Conservation (phyloP, 805 yeast genomes). For the Soucietia sequanensis region DNA sequence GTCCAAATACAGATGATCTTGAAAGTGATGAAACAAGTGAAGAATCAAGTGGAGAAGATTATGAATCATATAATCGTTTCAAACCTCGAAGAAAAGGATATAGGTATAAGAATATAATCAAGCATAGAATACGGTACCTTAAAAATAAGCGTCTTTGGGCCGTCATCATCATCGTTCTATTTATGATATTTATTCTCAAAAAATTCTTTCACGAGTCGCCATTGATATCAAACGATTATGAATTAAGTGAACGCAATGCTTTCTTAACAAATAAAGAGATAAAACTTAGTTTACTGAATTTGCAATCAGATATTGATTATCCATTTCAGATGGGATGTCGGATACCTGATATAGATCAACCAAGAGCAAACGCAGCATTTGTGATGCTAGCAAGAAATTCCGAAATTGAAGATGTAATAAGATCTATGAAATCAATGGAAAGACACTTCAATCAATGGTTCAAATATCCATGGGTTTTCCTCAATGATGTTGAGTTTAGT, state of each 20-base stretch:
- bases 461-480: slow-evolving; percentile 87
- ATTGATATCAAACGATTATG: neutral
- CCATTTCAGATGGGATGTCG: slow-evolving; percentile 59
- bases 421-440: slow-evolving; percentile 73
- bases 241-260: neutral
- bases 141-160: no score
- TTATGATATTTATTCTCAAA: no score
- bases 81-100: no score
- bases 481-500: slow-evolving; percentile 76
- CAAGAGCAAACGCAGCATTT: slow-evolving; percentile 77
- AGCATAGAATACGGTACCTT: no score
- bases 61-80: no score
- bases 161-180: no score
- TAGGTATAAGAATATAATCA: no score
- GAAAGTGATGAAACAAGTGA: no score
- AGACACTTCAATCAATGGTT: slow-evolving; percentile 92
- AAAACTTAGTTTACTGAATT: neutral
- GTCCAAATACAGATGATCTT: no score
- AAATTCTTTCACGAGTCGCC: neutral
- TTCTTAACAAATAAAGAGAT: slow-evolving; percentile 1
- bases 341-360: slow-evolving; percentile 38
- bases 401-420: slow-evolving; percentile 74
- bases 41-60: no score
- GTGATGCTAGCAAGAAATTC: slow-evolving; percentile 80
- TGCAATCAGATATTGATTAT: slow-evolving; percentile 19